These are phyloP conservation scores for Leptographium lundbergii DNA, from an alignment of 2,329 filamentous ascomycete species.

Conservation along the genomic window DNA sequence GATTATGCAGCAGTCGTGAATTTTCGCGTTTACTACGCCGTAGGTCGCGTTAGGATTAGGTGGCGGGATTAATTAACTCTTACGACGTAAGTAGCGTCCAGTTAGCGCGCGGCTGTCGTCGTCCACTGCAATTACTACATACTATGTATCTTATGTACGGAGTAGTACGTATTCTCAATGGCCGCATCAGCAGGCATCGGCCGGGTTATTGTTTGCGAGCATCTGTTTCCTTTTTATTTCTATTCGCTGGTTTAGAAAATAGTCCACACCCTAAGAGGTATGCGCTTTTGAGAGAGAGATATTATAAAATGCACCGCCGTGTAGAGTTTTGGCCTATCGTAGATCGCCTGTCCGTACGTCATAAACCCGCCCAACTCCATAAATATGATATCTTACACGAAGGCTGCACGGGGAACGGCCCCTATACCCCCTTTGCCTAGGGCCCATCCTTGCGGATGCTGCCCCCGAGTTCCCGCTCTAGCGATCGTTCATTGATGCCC, in stretches of 20 bases:
- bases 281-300: neutral
- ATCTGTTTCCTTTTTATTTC: neutral
- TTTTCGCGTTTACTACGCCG: neutral
- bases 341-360: neutral
- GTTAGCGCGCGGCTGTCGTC: neutral
- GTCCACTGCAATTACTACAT: neutral
- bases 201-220: neutral
- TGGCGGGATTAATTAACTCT: neutral
- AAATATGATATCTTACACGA: neutral
- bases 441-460: neutral
- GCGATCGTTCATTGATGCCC: slow-evolving; percentile 50
- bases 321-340: neutral
- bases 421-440: neutral
- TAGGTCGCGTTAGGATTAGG: neutral
- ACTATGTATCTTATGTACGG: no score
- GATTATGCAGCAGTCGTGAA: neutral
- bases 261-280: no score
- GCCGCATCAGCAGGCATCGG: neutral
- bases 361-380: neutral
- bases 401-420: neutral
- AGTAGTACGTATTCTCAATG: no score
- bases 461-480: slow-evolving; percentile 11
- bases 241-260: neutral
- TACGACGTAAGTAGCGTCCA: neutral
- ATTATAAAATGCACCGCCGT: neutral